Conservation (phyloP, 495 filamentous ascomycete species). For the Penicillium chermesinum region DNA sequence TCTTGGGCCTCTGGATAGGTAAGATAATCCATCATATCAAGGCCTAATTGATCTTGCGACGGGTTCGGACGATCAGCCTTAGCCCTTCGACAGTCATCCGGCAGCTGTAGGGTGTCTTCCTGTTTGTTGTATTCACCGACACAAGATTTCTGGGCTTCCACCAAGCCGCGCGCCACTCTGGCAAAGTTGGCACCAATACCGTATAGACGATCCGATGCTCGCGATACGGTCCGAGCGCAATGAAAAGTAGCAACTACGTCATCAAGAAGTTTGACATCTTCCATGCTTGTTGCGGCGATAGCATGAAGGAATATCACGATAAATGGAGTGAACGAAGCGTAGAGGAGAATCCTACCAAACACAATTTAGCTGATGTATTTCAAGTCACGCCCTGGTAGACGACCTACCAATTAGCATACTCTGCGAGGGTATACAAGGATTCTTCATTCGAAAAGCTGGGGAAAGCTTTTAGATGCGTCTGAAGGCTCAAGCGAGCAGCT, state of each 20-base stretch:
- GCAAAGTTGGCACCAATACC: slow-evolving; percentile 18
- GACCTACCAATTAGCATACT: slow-evolving; percentile 26
- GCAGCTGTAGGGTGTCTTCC: not conserved
- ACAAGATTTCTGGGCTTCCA: slow-evolving; percentile 1
- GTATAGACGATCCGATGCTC: slow-evolving; percentile 11
- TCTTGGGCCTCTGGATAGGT: slow-evolving; percentile 8
- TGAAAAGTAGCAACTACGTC: slow-evolving; percentile 16
- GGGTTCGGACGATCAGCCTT: not conserved
- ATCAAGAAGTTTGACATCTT: slow-evolving; percentile 17
- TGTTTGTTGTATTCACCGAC: not conserved
- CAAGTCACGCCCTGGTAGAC: not conserved
- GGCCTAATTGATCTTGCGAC: slow-evolving; percentile 1
- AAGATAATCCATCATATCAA: slow-evolving; percentile 12
- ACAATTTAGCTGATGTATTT: not conserved
- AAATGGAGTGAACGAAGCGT: slow-evolving; percentile 21
- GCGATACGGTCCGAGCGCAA: slow-evolving; percentile 5
- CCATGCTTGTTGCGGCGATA: slow-evolving; percentile 14
- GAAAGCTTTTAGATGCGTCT: slow-evolving; percentile 15
- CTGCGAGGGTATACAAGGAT: slow-evolving; percentile 5
- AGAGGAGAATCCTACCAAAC: slow-evolving; percentile 19
- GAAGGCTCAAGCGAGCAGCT: slow-evolving; percentile 14
- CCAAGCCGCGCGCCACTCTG: slow-evolving; percentile 6
- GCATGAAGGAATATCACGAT: slow-evolving; percentile 24
- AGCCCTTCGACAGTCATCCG: not conserved
- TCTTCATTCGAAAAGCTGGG: slow-evolving; percentile 6